Conservation (phyloP, 1,284 basidiomycete species). For the Lignosus rhinocerotis region DNA sequence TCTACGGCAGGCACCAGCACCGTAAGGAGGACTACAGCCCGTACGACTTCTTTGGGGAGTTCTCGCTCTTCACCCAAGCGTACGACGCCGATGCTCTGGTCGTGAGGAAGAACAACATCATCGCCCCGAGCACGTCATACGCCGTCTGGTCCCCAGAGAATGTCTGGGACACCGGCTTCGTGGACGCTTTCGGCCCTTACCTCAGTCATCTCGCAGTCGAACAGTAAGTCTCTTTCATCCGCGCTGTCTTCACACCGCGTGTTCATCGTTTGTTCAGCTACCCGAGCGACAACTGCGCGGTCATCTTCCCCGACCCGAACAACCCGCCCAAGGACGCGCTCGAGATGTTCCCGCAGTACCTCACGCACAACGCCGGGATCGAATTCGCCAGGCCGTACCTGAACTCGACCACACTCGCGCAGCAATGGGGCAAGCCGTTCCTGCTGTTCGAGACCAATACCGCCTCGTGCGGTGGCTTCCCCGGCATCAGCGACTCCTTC, state of each 20-base stretch:
- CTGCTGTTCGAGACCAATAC: conserved; percentile 81
- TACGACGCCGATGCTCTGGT: conserved; percentile 46
- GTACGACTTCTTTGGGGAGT: conserved; percentile 52
- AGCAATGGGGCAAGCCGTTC: conserved; percentile 42
- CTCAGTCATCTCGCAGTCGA: conserved; percentile 48
- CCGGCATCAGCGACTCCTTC: conserved; percentile 66
- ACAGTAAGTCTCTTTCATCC: conserved; percentile 37
- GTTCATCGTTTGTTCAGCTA: conserved; percentile 38
- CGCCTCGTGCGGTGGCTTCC: conserved; percentile 79
- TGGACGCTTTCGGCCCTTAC: conserved; percentile 40
- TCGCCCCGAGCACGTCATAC: conserved; percentile 47
- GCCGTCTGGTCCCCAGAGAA: conserved; percentile 37
- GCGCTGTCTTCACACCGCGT: background rate
- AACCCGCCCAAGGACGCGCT: conserved; percentile 44
- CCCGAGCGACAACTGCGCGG: conserved; percentile 43
- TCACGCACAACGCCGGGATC: conserved; percentile 54
- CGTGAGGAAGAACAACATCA: conserved; percentile 46
- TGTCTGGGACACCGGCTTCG: conserved; percentile 50
- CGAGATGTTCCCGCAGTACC: conserved; percentile 51
- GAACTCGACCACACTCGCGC: conserved; percentile 48
- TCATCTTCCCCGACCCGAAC: conserved; percentile 33
- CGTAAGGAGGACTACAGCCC: conserved; percentile 42
- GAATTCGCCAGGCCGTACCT: conserved; percentile 52
- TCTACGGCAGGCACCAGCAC: conserved; percentile 46
- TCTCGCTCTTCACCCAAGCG: conserved; percentile 41